Evolutionary conservation across 139 green algal species (phyloP), one percentile per base, ranked within the genome.

Genomic region (Picochlorum sp.): DNA sequence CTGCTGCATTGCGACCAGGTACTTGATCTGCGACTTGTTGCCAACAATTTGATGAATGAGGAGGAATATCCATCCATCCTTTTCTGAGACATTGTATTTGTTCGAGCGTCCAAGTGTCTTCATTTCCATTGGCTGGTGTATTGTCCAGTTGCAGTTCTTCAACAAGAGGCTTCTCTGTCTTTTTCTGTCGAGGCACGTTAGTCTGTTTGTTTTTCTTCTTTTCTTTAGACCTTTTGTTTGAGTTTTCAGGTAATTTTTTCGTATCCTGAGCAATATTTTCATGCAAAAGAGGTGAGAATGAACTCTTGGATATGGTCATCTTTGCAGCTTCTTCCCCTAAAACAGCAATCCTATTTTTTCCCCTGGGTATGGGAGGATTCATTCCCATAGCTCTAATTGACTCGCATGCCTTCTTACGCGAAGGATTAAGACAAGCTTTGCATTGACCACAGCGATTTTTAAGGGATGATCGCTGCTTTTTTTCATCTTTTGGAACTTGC

Each of bases 381-480:
- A 16, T 10, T 40, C 45, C 49, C 16, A 25, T 10, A 12, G 20
- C 28, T 32, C 45, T 14, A 25, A 36, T n/a, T 18, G 9, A 3
- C 43, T 50, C 24, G 26, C 58, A 58, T 22, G 43, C 41, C 6
- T 57, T 18, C 47, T 40, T 36, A 29, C 54, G 32, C 16, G 54
- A 13, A 5, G 45, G 55, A 45, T 64, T 64, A 4, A 37, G 5
- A 37, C 63, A 70, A 13, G 20, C 25, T 16, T 50, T 33, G 63
- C 63, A 70, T 39, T 53, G 37, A 24, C 41, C 54, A 49, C 63
- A 70, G 25, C 47, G 33, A 7, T 33, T 39, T n/a, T n/a, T n/a
- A n/a, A n/a, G n/a, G n/a, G n/a, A n/a, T n/a, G n/a, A n/a, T n/a
- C n/a, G n/a, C n/a, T n/a, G n/a, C n/a, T n/a, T n/a, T n/a, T n/a